Conservation (phyloP, 768 basidiomycete species). For the Auriscalpium orientale region DNA sequence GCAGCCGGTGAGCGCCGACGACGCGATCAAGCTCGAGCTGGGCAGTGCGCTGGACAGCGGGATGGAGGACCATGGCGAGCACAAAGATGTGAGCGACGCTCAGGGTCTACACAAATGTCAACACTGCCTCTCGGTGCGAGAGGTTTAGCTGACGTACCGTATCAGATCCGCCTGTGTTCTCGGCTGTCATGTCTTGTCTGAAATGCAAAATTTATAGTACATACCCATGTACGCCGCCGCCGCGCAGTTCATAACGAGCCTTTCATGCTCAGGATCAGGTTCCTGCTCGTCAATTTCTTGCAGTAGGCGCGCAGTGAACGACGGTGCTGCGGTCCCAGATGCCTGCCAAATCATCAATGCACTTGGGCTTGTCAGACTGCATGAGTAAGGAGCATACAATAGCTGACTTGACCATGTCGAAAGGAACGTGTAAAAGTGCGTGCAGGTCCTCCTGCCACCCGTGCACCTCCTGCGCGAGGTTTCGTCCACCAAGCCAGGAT, state of each 20-base stretch:
- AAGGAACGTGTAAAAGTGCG: neutral
- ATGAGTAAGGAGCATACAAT: neutral
- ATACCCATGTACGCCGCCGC: conserved; percentile 10
- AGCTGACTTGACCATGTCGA: neutral
- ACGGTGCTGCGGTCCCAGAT: too few species aligned
- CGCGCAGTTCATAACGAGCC: neutral
- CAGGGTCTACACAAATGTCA: too few species aligned
- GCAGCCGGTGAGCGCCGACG: conserved; percentile 25
- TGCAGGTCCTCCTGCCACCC: neutral
- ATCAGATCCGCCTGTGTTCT: conserved; percentile 29
- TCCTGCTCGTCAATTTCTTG: too few species aligned
- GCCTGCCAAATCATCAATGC: too few species aligned
- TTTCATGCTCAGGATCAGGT: neutral
- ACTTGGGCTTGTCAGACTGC: too few species aligned
- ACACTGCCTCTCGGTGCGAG: too few species aligned
- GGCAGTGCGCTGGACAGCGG: conserved; percentile 13
- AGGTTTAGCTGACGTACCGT: conserved; percentile 22
- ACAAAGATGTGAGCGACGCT: neutral
- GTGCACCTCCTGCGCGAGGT: neutral
- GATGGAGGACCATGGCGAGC: conserved; percentile 14
- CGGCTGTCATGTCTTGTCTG: conserved; percentile 10
- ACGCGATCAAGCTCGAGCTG: conserved; percentile 33
- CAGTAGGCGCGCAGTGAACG: too few species aligned
- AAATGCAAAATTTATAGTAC: neutral
- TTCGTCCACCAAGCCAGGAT: neutral